phyloP scores from a whole-genome alignment of 495 filamentous ascomycete species.

The Penicillium salamii region DNA sequence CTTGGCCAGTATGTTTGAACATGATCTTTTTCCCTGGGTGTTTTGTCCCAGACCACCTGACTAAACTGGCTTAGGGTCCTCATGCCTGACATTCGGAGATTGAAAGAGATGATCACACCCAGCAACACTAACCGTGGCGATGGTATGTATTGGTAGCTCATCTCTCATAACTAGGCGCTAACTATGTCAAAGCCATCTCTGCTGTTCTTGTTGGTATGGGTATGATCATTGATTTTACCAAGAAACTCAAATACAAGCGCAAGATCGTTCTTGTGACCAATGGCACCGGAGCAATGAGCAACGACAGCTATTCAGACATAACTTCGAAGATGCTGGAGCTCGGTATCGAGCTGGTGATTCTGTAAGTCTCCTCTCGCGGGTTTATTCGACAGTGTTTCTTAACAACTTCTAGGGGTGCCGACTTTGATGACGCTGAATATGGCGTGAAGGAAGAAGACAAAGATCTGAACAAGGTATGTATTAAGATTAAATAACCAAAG shows the following conservation, averaged over 20 bases:
- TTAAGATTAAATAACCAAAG: background rate
- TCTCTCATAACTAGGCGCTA: conserved; percentile 22
- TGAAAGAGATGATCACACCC: conserved; percentile 61
- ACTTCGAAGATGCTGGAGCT: conserved; percentile 66
- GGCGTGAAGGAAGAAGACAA: conserved; percentile 95
- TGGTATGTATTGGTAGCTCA: conserved; percentile 40
- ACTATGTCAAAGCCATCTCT: conserved; percentile 59
- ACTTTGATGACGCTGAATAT: conserved; percentile 91
- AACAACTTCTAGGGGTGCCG: conserved; percentile 67
- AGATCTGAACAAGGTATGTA: conserved; percentile 56
- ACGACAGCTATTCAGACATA: conserved; percentile 61
- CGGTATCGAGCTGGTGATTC: conserved; percentile 70
- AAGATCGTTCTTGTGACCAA: conserved; percentile 84
- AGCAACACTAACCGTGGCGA: conserved; percentile 73
- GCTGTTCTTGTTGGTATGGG: conserved; percentile 79
- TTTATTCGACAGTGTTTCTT: conserved; percentile 14
- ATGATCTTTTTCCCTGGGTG: background rate
- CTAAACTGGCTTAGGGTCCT: conserved; percentile 49
- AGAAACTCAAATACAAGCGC: conserved; percentile 83
- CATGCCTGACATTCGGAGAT: conserved; percentile 62
- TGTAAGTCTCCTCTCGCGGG: conserved; percentile 54
- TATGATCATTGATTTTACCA: conserved; percentile 80
- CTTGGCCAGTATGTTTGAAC: conserved; percentile 59
- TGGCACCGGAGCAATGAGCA: conserved; percentile 67
- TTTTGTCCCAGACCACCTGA: background rate